Evolutionary conservation across 768 basidiomycete species (phyloP).

Genomic region (Nidula microcarpa): DNA sequence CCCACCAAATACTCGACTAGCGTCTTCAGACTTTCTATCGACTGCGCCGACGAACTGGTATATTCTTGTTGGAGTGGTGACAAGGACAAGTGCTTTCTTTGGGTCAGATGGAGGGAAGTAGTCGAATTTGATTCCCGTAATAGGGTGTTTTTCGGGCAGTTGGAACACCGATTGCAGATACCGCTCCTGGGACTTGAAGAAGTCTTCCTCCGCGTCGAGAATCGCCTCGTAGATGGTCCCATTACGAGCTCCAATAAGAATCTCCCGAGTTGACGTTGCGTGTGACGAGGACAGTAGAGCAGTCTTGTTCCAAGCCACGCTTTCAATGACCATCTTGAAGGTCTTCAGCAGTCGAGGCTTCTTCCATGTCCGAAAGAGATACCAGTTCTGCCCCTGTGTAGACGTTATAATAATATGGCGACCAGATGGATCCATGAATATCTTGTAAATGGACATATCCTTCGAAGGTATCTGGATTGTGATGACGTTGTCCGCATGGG

Average conservation of each 20-base stretch:
- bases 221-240: conserved; percentile 88
- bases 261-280: conserved; percentile 75
- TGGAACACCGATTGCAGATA: conserved; percentile 72
- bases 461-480: conserved; percentile 70
- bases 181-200: conserved; percentile 87
- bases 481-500: conserved; percentile 81
- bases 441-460: conserved; percentile 75
- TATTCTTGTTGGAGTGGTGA: conserved; percentile 83
- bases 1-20: conserved; percentile 66
- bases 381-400: conserved; percentile 89
- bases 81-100: conserved; percentile 66
- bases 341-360: conserved; percentile 76
- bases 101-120: conserved; percentile 64
- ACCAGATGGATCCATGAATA: conserved; percentile 93
- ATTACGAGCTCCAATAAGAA: conserved; percentile 81
- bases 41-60: conserved; percentile 82
- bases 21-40: conserved; percentile 70
- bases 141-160: conserved; percentile 75
- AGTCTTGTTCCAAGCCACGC: conserved; percentile 87
- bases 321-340: conserved; percentile 86
- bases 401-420: conserved; percentile 88
- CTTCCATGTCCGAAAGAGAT: conserved; percentile 77
- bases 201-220: conserved; percentile 86
- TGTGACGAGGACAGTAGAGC: conserved; percentile 60
- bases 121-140: conserved; percentile 85